Evolutionary conservation across 345 rosid species (phyloP), one percentile per base, ranked within the genome.

Genomic region (Rhizophora apiculata): DNA sequence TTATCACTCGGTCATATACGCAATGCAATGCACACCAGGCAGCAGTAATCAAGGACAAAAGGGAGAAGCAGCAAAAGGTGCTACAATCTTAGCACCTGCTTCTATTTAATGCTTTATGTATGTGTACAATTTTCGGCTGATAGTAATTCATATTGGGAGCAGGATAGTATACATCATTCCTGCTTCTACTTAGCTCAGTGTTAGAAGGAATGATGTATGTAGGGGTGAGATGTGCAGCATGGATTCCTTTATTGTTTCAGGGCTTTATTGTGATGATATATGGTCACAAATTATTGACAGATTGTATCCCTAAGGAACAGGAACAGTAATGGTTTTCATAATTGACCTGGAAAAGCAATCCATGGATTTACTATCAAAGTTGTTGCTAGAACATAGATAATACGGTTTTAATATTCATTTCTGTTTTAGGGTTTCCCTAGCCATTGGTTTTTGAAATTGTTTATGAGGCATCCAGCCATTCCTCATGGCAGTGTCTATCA

Each of bases 31-130:
- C 98, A 72, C 87, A 97, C 72, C 97, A 82, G 72, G 71, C 90
- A 63, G 66, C 96, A 31, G 82, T 92, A 24, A 90, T 88, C 48
- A 94, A 92, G 85, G 99, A 94, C 84, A 94, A 94, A 81, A 81
- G 86, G 70, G 91, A 89, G 3, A 94, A 91, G 84, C 96, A 87
- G 84, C 97, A 89, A 78, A 94, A 94, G 96, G 97, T 94, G 64
- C 63, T 67, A 21, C 4, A 16, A 7, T 36, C 34, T 5, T 31
- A 34, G 9, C 37, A 34, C 63, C 62, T 18, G 10, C 31, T 46
- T 20, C n/a, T 39, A 9, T 52, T 30, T 62, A 57, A 6, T 62
- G 6, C 62, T 55, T 24, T 18, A 4, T 57, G 2, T 53, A 22
- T 5, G 11, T 3, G 1, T 6, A 27, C 24, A 69, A 9, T 8